Conservation (phyloP, 139 green algal genomes). For the Chlamydomonas incerta region DNA sequence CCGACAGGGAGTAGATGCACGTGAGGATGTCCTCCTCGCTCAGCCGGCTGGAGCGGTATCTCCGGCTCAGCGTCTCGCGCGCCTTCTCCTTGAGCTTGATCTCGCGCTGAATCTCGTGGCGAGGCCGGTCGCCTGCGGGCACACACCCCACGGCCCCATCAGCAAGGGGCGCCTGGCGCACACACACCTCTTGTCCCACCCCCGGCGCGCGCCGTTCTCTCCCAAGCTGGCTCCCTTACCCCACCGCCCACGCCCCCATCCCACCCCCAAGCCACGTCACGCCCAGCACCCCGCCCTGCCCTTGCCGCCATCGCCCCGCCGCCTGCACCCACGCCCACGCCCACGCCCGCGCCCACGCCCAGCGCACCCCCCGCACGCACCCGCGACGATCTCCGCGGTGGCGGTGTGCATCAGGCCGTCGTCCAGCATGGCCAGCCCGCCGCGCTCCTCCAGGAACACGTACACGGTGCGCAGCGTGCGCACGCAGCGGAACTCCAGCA, state of each 20-base stretch:
- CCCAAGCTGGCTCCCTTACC: no score
- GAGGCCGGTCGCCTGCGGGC: constrained; percentile 49
- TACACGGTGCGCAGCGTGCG: constrained; percentile 83
- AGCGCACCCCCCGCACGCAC: no score
- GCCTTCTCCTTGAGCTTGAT: constrained; percentile 93
- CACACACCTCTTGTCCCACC: no score
- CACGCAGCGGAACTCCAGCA: constrained; percentile 88
- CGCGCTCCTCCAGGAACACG: constrained; percentile 79
- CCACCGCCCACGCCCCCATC: no score
- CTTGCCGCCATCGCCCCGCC: no score
- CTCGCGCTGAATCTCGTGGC: constrained; percentile 78
- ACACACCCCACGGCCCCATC: no score
- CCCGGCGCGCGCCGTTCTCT: no score
- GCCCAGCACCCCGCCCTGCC: no score
- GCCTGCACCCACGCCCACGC: no score
- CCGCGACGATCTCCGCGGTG: constrained; percentile 88
- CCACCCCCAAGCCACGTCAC: no score
- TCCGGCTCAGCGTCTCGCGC: constrained; percentile 73
- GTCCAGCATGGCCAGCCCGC: constrained; percentile 66
- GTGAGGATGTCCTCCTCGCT: constrained; percentile 82
- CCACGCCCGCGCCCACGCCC: no score
- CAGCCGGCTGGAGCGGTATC: constrained; percentile 63
- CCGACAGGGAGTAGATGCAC: constrained; percentile 90
- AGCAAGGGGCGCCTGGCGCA: no score
- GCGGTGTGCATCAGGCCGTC: constrained; percentile 81